Conservation (phyloP, 192 early-diverging fungal species). For the Linnemannia exigua region DNA sequence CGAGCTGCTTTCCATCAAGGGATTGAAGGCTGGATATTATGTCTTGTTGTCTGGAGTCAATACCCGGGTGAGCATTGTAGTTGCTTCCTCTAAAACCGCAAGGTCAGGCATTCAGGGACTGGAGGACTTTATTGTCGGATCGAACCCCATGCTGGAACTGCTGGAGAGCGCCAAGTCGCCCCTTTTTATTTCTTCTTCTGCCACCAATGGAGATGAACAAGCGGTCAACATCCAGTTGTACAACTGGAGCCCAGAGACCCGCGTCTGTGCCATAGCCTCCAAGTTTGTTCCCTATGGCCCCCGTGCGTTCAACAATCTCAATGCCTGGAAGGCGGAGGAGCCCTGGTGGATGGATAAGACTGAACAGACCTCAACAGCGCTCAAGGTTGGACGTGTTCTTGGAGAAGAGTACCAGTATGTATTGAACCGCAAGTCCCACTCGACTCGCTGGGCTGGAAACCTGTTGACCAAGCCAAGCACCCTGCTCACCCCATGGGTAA, state of each 20-base stretch:
- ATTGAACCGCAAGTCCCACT: conserved; percentile 57
- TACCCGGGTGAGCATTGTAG: neutral
- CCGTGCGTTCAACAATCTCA: conserved; percentile 14
- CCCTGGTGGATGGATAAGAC: conserved; percentile 34
- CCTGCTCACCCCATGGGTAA: conserved; percentile 61
- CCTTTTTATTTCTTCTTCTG: conserved; percentile 11
- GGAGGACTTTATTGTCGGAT: conserved; percentile 29
- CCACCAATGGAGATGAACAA: neutral
- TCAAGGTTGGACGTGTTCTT: conserved; percentile 55
- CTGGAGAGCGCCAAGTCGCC: conserved; percentile 30
- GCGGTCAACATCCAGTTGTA: conserved; percentile 33
- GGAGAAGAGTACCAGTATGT: conserved; percentile 69
- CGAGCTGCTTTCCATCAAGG: conserved; percentile 26
- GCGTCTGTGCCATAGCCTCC: conserved; percentile 29
- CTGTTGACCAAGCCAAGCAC: conserved; percentile 60
- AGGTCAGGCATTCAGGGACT: conserved; percentile 26
- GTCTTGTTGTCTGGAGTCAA: conserved; percentile 17
- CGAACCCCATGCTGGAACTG: conserved; percentile 45
- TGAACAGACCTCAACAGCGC: conserved; percentile 14
- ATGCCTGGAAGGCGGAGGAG: conserved; percentile 1
- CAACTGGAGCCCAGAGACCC: conserved; percentile 44
- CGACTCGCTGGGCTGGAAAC: conserved; percentile 59
- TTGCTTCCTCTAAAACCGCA: conserved; percentile 14
- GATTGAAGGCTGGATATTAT: conserved; percentile 45
- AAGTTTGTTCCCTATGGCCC: conserved; percentile 25